Conservation (phyloP, 495 filamentous ascomycete species). For the Penicillium longicatenatum region DNA sequence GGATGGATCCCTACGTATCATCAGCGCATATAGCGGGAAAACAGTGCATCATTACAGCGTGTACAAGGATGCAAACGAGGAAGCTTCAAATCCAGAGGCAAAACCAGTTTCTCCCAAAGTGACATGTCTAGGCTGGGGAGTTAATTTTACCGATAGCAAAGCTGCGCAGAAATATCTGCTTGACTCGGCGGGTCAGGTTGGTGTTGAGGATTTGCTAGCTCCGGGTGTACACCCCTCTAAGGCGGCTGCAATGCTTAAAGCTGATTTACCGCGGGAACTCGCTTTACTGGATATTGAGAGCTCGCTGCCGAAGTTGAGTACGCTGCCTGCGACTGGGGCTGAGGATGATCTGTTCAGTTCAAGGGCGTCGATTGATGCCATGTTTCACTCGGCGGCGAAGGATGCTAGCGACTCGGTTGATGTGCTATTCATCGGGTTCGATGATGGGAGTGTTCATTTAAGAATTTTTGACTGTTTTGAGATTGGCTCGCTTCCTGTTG, state of each 20-base stretch:
- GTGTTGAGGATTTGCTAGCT: conserved; percentile 46
- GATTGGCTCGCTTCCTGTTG: conserved; percentile 66
- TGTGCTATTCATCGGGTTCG: conserved; percentile 77
- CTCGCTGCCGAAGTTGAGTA: conserved; percentile 78
- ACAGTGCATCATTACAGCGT: conserved; percentile 66
- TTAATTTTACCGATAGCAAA: conserved; percentile 64
- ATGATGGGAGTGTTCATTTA: conserved; percentile 76
- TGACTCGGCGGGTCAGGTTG: conserved; percentile 40
- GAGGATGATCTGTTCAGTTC: conserved; percentile 40
- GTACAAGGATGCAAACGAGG: conserved; percentile 25
- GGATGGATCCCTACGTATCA: conserved; percentile 67
- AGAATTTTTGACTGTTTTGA: conserved; percentile 90
- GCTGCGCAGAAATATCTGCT: conserved; percentile 45
- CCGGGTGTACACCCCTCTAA: conserved; percentile 42
- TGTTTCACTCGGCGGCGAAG: conserved; percentile 43
- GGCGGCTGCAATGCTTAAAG: conserved; percentile 42
- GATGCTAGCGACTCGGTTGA: conserved; percentile 73
- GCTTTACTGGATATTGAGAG: conserved; percentile 76
- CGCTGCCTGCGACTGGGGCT: conserved; percentile 58
- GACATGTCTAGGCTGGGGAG: conserved; percentile 71
- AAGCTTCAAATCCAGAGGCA: conserved; percentile 34
- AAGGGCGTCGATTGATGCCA: conserved; percentile 30
- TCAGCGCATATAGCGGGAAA: conserved; percentile 76
- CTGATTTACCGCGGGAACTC: conserved; percentile 75
- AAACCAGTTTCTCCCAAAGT: conserved; percentile 37